Evolutionary conservation across 176 grass and related monocot species (phyloP).

Genomic region (Oryza australiensis): DNA sequence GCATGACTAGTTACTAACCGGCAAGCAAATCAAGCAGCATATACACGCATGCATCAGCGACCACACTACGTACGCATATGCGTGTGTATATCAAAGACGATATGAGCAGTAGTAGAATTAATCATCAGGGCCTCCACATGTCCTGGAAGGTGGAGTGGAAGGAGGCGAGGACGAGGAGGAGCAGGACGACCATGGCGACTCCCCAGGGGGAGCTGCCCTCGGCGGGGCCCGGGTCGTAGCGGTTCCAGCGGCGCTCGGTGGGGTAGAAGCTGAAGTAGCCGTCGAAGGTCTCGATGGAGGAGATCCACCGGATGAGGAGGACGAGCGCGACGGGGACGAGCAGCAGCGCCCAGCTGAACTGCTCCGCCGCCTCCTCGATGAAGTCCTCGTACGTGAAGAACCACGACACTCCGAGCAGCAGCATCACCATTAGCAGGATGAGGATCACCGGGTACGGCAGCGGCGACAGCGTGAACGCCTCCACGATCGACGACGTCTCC

Average conservation of each 20-base stretch:
- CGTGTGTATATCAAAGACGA: not conserved
- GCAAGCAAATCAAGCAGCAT: not conserved
- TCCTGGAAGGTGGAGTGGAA: conserved; percentile 74
- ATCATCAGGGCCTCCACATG: conserved; percentile 81
- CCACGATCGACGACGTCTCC: conserved; percentile 55
- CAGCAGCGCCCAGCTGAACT: conserved; percentile 72
- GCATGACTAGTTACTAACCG: not conserved
- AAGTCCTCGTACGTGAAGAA: conserved; percentile 81
- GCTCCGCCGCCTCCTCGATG: conserved; percentile 66
- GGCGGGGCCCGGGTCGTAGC: conserved; percentile 13
- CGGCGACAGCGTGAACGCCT: conserved; percentile 83
- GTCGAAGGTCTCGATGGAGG: conserved; percentile 75
- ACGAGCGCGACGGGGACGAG: conserved; percentile 65
- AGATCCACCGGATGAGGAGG: conserved; percentile 83
- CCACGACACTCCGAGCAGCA: conserved; percentile 66
- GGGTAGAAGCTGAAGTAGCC: conserved; percentile 58
- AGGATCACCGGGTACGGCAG: conserved; percentile 77
- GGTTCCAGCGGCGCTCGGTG: conserved; percentile 32
- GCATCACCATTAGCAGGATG: conserved; percentile 66
- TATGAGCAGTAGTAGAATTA: not conserved
- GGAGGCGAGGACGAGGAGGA: conserved; percentile 74
- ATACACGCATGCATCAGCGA: not conserved
- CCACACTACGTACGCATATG: not conserved
- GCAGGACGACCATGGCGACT: conserved; percentile 65
- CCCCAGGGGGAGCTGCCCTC: conserved; percentile 83